Evolutionary conservation across 2,329 filamentous ascomycete genomes (phyloP).

Genomic region (Phyllosticta paracitricarpa): DNA sequence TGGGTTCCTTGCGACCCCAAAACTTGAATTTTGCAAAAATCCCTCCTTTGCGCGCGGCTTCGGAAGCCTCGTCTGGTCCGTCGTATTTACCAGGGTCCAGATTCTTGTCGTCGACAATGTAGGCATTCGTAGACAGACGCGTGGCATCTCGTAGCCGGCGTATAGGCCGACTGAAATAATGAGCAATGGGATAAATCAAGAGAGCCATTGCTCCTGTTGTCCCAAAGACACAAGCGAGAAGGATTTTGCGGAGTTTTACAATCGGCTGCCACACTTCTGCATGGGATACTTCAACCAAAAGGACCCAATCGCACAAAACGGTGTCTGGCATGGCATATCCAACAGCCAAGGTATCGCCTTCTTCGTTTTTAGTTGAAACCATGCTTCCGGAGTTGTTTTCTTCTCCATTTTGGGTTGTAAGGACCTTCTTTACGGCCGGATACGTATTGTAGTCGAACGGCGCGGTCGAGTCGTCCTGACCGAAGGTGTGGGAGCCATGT

Average conservation of each 20-base stretch:
- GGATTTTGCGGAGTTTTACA: slow-evolving; percentile 61
- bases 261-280: slow-evolving; percentile 70
- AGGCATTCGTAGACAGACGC: slow-evolving; percentile 55
- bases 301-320: slow-evolving; percentile 66
- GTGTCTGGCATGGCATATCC: slow-evolving; percentile 65
- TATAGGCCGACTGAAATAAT: slow-evolving; percentile 73
- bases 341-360: slow-evolving; percentile 60
- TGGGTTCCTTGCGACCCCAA: slow-evolving; percentile 22
- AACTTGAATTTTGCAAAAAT: slow-evolving; percentile 30
- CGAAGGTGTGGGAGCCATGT: slow-evolving; percentile 21
- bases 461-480: slow-evolving; percentile 12
- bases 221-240: slow-evolving; percentile 77
- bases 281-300: slow-evolving; percentile 68
- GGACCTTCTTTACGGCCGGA: slow-evolving; percentile 52
- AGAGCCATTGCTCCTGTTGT: slow-evolving; percentile 64
- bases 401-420: slow-evolving; percentile 36
- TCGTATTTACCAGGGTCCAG: slow-evolving; percentile 31
- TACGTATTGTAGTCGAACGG: slow-evolving; percentile 52
- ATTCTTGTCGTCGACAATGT: slow-evolving; percentile 31
- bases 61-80: slow-evolving; percentile 38
- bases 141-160: slow-evolving; percentile 66
- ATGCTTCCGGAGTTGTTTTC: slow-evolving; percentile 52
- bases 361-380: slow-evolving; percentile 64
- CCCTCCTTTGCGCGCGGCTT: slow-evolving; percentile 36
- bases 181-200: slow-evolving; percentile 67